Conservation (phyloP, 192 early-diverging fungal genomes). For the Umbelopsis sp. region DNA sequence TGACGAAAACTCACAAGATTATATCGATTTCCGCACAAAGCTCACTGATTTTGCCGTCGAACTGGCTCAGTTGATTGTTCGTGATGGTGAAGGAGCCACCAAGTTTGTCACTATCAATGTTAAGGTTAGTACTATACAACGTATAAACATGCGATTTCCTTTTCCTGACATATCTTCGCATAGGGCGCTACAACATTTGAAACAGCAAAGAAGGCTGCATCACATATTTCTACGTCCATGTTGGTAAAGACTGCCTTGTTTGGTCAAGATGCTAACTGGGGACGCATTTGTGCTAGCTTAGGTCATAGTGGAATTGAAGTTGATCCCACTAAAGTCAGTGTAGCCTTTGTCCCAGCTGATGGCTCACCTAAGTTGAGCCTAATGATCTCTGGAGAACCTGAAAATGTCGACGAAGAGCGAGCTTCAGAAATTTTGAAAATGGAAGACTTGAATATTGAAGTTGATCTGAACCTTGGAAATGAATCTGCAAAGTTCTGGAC, state of each 20-base stretch:
- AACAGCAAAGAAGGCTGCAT: constrained; percentile 81
- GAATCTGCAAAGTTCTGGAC: constrained; percentile 89
- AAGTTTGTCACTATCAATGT: constrained; percentile 94
- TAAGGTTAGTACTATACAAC: constrained; percentile 44
- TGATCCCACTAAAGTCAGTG: constrained; percentile 72
- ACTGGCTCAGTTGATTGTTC: constrained; percentile 86
- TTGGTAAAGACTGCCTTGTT: constrained; percentile 96
- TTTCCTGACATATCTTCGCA: not conserved
- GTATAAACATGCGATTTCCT: not conserved
- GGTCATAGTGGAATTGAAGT: constrained; percentile 62
- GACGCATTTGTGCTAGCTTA: constrained; percentile 59
- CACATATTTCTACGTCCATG: constrained; percentile 88
- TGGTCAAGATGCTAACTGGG: constrained; percentile 98
- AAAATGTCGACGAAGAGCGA: constrained; percentile 76
- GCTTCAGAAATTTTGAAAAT: constrained; percentile 82
- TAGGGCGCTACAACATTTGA: constrained; percentile 72
- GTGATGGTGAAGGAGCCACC: constrained; percentile 97
- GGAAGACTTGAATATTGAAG: constrained; percentile 82
- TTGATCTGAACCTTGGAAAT: constrained; percentile 76
- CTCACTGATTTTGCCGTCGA: constrained; percentile 86
- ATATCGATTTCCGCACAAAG: constrained; percentile 64
- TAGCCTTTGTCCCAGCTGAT: constrained; percentile 73
- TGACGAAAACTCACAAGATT: constrained; percentile 56
- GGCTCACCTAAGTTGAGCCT: constrained; percentile 64
- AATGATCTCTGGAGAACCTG: constrained; percentile 81